phyloP scores from a whole-genome alignment of 768 basidiomycete species.

The Amanita subjunquillea region DNA sequence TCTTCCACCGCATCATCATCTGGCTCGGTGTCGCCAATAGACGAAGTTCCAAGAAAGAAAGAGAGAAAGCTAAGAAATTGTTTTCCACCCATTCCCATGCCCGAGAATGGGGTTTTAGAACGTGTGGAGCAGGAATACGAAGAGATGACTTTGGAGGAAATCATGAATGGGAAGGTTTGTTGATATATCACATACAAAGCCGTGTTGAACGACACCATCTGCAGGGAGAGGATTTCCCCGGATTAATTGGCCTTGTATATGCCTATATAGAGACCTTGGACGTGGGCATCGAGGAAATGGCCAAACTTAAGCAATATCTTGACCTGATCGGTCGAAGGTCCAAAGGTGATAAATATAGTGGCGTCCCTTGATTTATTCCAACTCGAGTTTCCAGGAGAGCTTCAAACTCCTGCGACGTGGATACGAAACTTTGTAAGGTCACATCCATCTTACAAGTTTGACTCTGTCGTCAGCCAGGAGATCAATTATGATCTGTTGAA shows the following conservation, averaged over 20 bases:
- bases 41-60: slow-evolving; percentile 31
- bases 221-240: slow-evolving; percentile 64
- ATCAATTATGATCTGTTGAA: slow-evolving; percentile 92
- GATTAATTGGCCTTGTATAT: slow-evolving; percentile 70
- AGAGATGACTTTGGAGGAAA: slow-evolving; percentile 87
- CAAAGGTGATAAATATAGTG: slow-evolving; percentile 39
- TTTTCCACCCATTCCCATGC: slow-evolving; percentile 50
- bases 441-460: slow-evolving; percentile 86
- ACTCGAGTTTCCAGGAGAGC: slow-evolving; percentile 38
- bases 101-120: slow-evolving; percentile 29
- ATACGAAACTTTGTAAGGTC: slow-evolving; percentile 85
- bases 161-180: slow-evolving; percentile 85
- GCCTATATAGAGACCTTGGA: slow-evolving; percentile 85
- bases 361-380: slow-evolving; percentile 1
- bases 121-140: slow-evolving; percentile 78
- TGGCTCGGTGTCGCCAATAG: slow-evolving; percentile 26
- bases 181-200: background rate
- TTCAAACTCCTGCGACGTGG: slow-evolving; percentile 87
- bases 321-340: slow-evolving; percentile 71
- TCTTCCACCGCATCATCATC: slow-evolving; percentile 36
- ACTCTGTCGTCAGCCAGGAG: slow-evolving; percentile 85
- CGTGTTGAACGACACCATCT: background rate
- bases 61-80: slow-evolving; percentile 64
- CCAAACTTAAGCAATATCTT: slow-evolving; percentile 65
- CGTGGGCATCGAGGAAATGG: slow-evolving; percentile 46